Evolutionary conservation across 305 asterid species (phyloP).

Genomic region (Fraxinus platypoda): DNA sequence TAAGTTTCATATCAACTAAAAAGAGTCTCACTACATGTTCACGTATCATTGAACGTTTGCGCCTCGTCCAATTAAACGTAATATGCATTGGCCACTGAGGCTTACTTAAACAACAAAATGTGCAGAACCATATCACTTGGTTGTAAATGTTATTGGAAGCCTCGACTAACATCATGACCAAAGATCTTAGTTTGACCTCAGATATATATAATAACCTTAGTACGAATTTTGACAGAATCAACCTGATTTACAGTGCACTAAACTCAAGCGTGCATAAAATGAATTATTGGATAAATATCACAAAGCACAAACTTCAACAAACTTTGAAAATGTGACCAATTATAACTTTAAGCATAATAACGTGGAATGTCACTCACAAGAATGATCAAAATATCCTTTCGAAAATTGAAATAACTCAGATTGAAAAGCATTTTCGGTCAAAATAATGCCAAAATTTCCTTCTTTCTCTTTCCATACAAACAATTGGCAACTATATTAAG

Average conservation of each 20-base stretch:
- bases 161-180: too few relatives aligned
- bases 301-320: not conserved
- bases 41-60: not conserved
- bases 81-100: not conserved
- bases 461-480: too few relatives aligned
- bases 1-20: not conserved
- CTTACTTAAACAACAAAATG: not conserved
- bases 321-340: too few relatives aligned
- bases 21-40: not conserved
- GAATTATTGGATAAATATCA: not conserved
- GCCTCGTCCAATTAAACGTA: not conserved
- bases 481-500: not conserved
- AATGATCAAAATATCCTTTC: not conserved
- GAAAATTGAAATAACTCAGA: not conserved
- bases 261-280: not conserved
- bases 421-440: not conserved
- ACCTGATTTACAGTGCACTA: not conserved
- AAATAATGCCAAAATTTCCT: too few relatives aligned
- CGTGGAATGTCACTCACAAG: not conserved
- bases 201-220: not conserved
- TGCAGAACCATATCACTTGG: not conserved
- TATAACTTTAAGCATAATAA: not conserved
- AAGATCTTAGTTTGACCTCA: not conserved
- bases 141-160: not conserved
- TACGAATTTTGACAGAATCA: not conserved